Percentiles rank a stretch among this genome's conserved stretches.
Conservation (phyloP, 78 protist species). For the Pigoraptor vietnamica region DNA sequence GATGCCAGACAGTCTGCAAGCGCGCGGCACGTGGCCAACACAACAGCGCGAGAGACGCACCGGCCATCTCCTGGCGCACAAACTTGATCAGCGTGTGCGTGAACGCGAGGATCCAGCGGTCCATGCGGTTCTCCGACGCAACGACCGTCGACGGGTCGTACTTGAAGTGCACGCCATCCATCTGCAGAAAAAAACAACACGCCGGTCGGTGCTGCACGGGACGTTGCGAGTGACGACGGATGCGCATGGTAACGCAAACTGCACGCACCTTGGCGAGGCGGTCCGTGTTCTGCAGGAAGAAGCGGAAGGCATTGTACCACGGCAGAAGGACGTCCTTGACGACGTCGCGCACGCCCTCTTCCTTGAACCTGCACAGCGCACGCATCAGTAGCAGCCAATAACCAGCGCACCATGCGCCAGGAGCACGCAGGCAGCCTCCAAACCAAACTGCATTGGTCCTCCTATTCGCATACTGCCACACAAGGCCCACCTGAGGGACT, state of each 20-base stretch:
- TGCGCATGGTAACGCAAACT: too few relatives aligned
- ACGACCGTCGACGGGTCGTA: slow-evolving; percentile 25
- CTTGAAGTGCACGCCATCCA: slow-evolving; percentile 20
- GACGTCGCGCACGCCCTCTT: slow-evolving; percentile 72
- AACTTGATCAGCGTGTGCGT: slow-evolving; percentile 64
- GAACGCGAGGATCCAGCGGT: slow-evolving; percentile 88
- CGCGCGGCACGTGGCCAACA: too few relatives aligned
- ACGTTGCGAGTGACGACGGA: too few relatives aligned
- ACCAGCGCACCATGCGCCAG: too few relatives aligned
- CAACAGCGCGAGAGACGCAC: neutral
- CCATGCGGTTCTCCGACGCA: slow-evolving; percentile 83
- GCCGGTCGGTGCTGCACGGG: too few relatives aligned
- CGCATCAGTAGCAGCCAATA: neutral
- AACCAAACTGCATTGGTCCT: too few relatives aligned
- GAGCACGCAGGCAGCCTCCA: too few relatives aligned
- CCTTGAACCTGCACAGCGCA: neutral
- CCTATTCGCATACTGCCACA: neutral
- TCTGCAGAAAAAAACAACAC: neutral
- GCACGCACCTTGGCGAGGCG: neutral
- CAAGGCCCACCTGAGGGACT: slow-evolving; percentile 53
- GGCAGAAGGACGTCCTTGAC: slow-evolving; percentile 92
- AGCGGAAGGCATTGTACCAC: slow-evolving; percentile 91
- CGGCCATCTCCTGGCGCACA: slow-evolving; percentile 87
- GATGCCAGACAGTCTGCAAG: too few relatives aligned
- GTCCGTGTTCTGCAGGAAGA: slow-evolving; percentile 78